Evolutionary conservation across 768 basidiomycete genomes (phyloP).

Genomic region (Trametes coccinea): DNA sequence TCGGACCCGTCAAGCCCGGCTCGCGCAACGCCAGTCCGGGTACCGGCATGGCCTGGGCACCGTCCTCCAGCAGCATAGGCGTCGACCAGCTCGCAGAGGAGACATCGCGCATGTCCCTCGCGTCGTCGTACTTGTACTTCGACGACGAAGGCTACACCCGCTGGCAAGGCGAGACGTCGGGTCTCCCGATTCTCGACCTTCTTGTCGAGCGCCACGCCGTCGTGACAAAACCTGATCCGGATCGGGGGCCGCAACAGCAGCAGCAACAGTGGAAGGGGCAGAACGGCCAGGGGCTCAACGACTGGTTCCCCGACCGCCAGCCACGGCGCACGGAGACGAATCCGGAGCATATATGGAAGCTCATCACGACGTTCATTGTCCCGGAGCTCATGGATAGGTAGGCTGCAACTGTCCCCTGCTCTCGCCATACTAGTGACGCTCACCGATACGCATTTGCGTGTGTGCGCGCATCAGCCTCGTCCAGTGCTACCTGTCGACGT

Average conservation of each 20-base stretch:
- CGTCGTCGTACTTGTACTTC: constrained; percentile 81
- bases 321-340: constrained; percentile 76
- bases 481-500: constrained; percentile 85
- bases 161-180: constrained; percentile 93
- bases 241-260: constrained; percentile 21
- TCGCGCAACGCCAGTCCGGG: constrained; percentile 51
- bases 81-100: constrained; percentile 58
- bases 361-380: constrained; percentile 81
- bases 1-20: constrained; percentile 49
- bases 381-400: constrained; percentile 95
- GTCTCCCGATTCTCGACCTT: constrained; percentile 83
- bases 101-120: constrained; percentile 60
- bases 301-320: constrained; percentile 86
- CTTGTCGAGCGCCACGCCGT: constrained; percentile 70
- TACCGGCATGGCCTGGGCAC: constrained; percentile 14
- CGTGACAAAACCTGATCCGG: constrained; percentile 38
- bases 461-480: constrained; percentile 53
- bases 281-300: constrained; percentile 29
- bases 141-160: constrained; percentile 86
- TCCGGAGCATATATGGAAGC: constrained; percentile 84
- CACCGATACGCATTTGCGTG: constrained; percentile 19
- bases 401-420: constrained; percentile 25
- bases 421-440: constrained; percentile 14
- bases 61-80: constrained; percentile 1
- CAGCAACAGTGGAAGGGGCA: constrained; percentile 20